Evolutionary conservation across 1,284 basidiomycete genomes (phyloP), one percentile per base, ranked within the genome.

Genomic region (Heterobasidion parviporum): DNA sequence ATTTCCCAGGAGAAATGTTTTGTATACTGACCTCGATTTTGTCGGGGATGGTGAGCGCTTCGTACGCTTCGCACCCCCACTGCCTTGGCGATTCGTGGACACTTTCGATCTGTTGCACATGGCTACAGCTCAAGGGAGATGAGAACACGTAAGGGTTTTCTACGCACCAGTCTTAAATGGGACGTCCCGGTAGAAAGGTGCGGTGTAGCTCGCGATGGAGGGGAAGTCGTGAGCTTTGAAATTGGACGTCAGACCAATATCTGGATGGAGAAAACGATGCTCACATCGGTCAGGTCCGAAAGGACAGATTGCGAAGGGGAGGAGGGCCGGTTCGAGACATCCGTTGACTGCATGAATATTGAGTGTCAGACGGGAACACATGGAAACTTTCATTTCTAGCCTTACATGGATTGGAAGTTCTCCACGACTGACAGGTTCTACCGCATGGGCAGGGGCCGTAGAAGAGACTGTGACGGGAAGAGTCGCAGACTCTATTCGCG

Each of bases 11-110:
- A 26, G 56, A 44, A 53, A 45, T 55, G 36, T 16, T 15, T 44
- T 15, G 48, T 45, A 18, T 12, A 48, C 77, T 65, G 62, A 81
- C 86, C 60, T 81, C 78, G 33, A 83, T 67, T 64, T 81, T 84
- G 58, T 84, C 82, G 15, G 79, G 61, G 1, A 67, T 67, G 2
- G 75, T 70, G n/a, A 88, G 69, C 20, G 69, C 68, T 60, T 83
- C 79, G 61, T 80, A 87, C 5, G 73, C 75, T 16, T 68, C 67
- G 56, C 75, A 77, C 3, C 78, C 76, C 16, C 58, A 60, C 50
- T 73, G 77, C 16, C 66, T 71, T 6, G 66, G 56, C 26, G 12
- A 16, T 32, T 32, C 46, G 12, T 48, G 46, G 46, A 10, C 12
- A 48, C 16, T 12, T 16, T 16, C 14, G 16, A 16, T 48, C 46